These are phyloP conservation scores for Chlamydomonas schloesseri DNA, from an alignment of 139 green algal species.

Conservation along the genomic window DNA sequence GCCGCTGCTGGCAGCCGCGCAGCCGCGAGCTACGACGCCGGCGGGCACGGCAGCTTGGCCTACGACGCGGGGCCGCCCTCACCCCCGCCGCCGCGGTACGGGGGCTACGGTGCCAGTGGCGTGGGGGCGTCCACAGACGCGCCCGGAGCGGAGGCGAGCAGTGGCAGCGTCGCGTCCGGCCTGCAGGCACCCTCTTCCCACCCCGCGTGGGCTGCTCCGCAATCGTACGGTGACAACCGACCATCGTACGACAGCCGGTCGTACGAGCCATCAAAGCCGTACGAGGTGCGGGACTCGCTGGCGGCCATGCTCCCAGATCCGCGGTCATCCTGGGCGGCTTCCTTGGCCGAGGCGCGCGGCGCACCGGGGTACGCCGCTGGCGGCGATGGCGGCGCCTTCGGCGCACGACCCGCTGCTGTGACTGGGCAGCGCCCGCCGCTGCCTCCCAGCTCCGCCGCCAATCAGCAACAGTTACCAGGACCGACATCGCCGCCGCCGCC, in stretches of 20 bases:
- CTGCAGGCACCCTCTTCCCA: no score
- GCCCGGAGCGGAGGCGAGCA: no score
- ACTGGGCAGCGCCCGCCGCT: not conserved
- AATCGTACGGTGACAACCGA: no score
- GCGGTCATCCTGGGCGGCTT: not conserved
- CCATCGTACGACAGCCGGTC: not conserved
- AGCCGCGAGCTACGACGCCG: not conserved
- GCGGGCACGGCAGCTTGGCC: not conserved
- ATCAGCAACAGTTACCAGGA: no score
- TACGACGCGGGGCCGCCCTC: not conserved
- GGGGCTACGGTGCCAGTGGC: not conserved
- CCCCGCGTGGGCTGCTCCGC: no score
- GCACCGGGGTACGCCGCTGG: no score
- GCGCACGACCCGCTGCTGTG: no score
- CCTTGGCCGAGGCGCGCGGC: not conserved
- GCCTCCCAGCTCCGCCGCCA: not conserved
- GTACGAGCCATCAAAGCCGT: not conserved
- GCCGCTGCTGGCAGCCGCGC: not conserved
- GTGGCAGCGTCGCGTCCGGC: no score
- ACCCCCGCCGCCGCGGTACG: not conserved
- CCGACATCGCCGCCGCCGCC: slow-evolving; percentile 13
- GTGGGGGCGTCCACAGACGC: no score
- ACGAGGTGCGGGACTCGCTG: slow-evolving; percentile 1
- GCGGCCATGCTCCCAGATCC: not conserved
- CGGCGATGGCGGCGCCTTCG: no score